These are phyloP conservation scores for Venturia nashicola DNA, from an alignment of 2,329 filamentous ascomycete species.

Conservation along the genomic window DNA sequence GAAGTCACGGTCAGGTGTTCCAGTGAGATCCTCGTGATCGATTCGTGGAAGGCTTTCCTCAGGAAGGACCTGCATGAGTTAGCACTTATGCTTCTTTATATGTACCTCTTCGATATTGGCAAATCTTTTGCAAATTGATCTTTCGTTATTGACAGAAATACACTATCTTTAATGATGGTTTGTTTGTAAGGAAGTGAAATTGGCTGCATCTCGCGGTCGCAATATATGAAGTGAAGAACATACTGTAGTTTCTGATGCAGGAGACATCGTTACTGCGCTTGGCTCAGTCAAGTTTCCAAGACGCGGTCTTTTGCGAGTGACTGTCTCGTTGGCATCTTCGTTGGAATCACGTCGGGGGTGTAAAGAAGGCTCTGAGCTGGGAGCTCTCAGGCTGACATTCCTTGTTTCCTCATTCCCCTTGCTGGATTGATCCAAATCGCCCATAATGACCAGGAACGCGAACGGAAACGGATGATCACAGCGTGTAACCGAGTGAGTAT, in stretches of 20 bases:
- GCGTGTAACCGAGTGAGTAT: background rate
- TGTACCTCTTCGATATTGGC: background rate
- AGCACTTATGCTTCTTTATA: background rate
- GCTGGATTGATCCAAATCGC: background rate
- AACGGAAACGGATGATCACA: background rate
- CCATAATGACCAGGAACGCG: background rate
- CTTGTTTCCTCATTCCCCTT: background rate
- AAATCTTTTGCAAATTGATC: background rate
- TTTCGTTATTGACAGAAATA: background rate
- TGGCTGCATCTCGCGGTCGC: background rate
- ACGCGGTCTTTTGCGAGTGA: constrained; percentile 33
- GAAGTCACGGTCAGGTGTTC: background rate
- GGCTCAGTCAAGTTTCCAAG: constrained; percentile 18
- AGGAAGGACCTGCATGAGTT: background rate
- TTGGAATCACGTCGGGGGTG: constrained; percentile 29
- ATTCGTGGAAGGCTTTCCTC: background rate
- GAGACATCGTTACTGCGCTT: background rate
- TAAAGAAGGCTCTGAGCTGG: constrained; percentile 21
- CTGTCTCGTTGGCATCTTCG: constrained; percentile 31
- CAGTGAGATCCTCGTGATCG: background rate
- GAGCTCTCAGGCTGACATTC: constrained; percentile 11
- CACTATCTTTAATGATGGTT: background rate
- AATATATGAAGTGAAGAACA: constrained; percentile 13
- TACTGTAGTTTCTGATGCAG: constrained; percentile 11
- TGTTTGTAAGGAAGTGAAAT: background rate